Base-by-base conservation (phyloP, 495 filamentous ascomycete genomes). In the Talaromyces proteolyticus region DNA sequence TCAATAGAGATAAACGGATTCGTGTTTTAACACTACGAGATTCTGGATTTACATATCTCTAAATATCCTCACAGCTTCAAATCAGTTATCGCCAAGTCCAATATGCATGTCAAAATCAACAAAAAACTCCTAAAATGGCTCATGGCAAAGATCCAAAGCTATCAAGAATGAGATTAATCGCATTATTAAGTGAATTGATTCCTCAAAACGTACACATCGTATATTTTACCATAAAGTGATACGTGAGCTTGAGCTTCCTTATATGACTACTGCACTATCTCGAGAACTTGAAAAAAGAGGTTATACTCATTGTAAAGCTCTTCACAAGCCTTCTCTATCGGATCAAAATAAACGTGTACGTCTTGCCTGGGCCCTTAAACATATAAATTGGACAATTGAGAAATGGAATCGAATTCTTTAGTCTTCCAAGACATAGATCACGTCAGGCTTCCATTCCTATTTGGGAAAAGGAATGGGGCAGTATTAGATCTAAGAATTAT, bases 111-210 rank as follows among this genome's bases (percentile, higher is more conserved):
- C 52, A 53, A 24, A 42, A 39, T 25, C 34, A 57, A 12, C 26
- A 54, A 39, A 36, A 42, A 4, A 58, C 59, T 4, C 53, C 58
- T 25, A 54, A 53, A 42, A 59, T 58, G 38, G 11, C 53, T 5
- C 52, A 18, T 38, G 60, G 62, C 1, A 19, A 50, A 39, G 4
- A 17, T 11, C 43, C 43, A 0, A 55, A 62, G 42, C 56, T 67
- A 24, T 59, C 58, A 52, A 63, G 23, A 46, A 56, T 16, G 14
- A 54, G 45, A 44, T 56, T 23, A 49, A 65, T 56, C 20, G 50
- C 16, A 57, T 68, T 53, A 61, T 64, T 34, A 36, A 56, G 8
- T 66, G 57, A 53, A 61, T 64, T 4, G 47, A 26, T 7, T 53
- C 52, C 12, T 59, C 52, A 12, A 38, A 62, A 36, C 37, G 52